Base-by-base conservation (phyloP, 2,329 filamentous ascomycete genomes). In the Neurospora crassa region DNA sequence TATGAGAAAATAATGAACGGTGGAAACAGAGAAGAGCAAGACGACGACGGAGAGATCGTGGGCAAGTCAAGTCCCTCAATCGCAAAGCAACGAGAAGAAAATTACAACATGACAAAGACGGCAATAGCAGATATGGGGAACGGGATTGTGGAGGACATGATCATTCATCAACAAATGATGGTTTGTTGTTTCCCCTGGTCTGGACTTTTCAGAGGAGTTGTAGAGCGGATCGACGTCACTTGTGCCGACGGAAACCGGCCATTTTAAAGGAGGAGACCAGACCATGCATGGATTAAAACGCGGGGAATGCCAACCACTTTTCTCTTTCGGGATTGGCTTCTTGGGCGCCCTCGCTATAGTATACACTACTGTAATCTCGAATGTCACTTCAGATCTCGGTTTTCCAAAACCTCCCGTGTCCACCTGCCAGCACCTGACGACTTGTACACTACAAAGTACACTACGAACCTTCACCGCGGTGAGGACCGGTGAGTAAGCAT, bases 231-330 rank as follows among this genome's bases (percentile, higher is more conserved):
- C 72, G 72, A 77, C 75, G 76, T 76, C 76, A 76, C 72, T 75
- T 77, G 74, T 74, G 74, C 76, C 76, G 76, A 77, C 67, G 73
- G 68, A 77, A 77, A 73, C 74, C 76, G 76, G 43, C 67, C 47
- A 34, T 59, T 6, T 12, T 6, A 47, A 12, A 12, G 43, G 43
- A 53, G 20, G 12, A 53, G 42, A 29, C 20, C 43, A n/a, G 40
- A 41, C 69, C n/a, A 20, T 53, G 45, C 45, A 53, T 34, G 14
- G 45, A 42, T 18, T 16, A 43, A 37, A 40, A 69, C 68, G 68
- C 42, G 24, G 34, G 40, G 53, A 41, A 69, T n/a, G 12, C 16
- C 18, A 63, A 16, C 45, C 8, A n/a, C 53, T 63, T 63, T 63
- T 34, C 53, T 18, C 6, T 63, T 63, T 63, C 7, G 53, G 43